phyloP scores from a whole-genome alignment of 352 stramenopile genomes.

The Thraustochytrium striatum region DNA sequence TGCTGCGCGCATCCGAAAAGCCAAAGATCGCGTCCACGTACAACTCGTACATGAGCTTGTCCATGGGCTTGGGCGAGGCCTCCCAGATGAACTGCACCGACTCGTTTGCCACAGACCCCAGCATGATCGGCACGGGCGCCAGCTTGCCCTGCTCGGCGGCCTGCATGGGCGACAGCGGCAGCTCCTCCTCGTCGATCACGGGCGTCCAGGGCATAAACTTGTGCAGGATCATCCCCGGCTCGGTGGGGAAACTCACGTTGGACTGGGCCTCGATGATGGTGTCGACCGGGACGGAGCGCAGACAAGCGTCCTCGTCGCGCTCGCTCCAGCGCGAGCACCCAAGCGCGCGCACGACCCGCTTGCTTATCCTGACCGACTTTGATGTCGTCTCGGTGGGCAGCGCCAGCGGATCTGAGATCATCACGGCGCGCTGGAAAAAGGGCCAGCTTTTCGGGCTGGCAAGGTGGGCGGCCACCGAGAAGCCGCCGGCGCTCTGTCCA shows the following conservation, averaged over 20 bases:
- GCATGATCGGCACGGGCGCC: conserved; percentile 41
- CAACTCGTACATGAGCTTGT: conserved; percentile 24
- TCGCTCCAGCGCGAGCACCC: not conserved
- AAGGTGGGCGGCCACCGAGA: conserved; percentile 38
- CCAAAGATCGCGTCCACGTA: conserved; percentile 42
- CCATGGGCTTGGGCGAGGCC: conserved; percentile 40
- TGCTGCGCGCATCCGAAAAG: not conserved
- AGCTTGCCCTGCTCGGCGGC: conserved; percentile 10
- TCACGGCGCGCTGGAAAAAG: conserved; percentile 47
- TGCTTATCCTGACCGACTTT: conserved; percentile 14
- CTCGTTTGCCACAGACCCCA: conserved; percentile 42
- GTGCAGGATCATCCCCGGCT: conserved; percentile 31
- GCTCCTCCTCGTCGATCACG: conserved; percentile 26
- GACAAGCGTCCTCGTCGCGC: conserved; percentile 10
- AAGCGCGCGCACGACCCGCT: not conserved
- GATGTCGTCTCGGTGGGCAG: conserved; percentile 16
- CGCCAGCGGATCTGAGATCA: conserved; percentile 43
- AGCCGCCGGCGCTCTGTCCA: conserved; percentile 71
- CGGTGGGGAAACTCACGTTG: conserved; percentile 9
- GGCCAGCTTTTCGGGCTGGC: not conserved
- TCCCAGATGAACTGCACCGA: conserved; percentile 41
- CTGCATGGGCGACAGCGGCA: conserved; percentile 13
- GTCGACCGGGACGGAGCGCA: conserved; percentile 1
- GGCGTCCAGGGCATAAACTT: conserved; percentile 51
- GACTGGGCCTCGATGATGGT: conserved; percentile 8